Evolutionary conservation across 306 rosid genomes (phyloP), one percentile per base, ranked within the genome.

Genomic region (Vicia faba): DNA sequence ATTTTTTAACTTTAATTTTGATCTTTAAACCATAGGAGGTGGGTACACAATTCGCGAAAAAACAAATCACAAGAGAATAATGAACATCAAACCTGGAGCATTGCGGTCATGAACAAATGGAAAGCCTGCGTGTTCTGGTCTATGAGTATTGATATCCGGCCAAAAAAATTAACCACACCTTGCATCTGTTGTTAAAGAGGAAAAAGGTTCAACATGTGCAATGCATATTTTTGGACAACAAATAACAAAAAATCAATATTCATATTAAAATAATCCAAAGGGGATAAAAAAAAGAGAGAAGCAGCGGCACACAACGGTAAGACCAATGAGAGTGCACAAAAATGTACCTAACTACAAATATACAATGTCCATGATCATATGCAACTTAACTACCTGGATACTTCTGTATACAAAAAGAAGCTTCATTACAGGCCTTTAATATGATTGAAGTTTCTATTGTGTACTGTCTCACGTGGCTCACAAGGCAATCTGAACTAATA

Each of bases 91-190:
- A 93, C 99, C 99, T 93, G 99, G 76, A 93, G 97, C 64, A 93
- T 81, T 61, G 99, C 99, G 8, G 90, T 82, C 97, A 93, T 90
- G 84, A 93, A 93, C 87, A 93, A 11, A 78, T 93, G 97, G 80
- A 93, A 82, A 44, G 99, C 99, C 80, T 93, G 99, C 11, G 99
- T 93, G 72, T 93, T 93, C 79, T 93, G 99, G 67, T 93, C 99
- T 54, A 93, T 84, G 44, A 93, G 99, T 68, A 93, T 86, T 68
- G 99, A 80, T 77, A 93, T 83, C 70, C 99, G 93, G 70, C 99
- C 97, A 44, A 93, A 93, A 80, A 85, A 93, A 79, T 78, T 88
- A 43, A 93, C 99, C 71, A 93, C 96, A 2, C 99, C 95, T 49
- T 88, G 92, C 91, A 87, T 84, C 99, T 93, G 88, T 56, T 43